These are phyloP conservation scores for Eutypa lata DNA, from an alignment of 2,329 filamentous ascomycete species.

Conservation along the genomic window DNA sequence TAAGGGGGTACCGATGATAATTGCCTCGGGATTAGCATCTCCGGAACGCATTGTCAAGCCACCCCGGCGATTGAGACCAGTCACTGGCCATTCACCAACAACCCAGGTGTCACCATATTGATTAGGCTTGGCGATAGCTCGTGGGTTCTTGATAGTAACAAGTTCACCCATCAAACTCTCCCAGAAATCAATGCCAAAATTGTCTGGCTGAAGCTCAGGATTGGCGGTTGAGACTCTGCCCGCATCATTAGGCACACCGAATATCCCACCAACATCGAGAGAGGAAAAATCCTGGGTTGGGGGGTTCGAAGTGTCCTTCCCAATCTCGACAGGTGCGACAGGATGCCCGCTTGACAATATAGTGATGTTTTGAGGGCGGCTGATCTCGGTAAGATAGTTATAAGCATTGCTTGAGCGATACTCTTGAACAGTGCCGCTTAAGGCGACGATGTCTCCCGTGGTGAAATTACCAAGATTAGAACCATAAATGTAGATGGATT, in stretches of 20 bases:
- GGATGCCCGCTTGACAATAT: slow-evolving; percentile 51
- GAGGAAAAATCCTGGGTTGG: slow-evolving; percentile 60
- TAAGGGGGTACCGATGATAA: slow-evolving; percentile 62
- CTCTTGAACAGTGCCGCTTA: slow-evolving; percentile 60
- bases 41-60: slow-evolving; percentile 61
- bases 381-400: slow-evolving; percentile 63
- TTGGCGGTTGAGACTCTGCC: slow-evolving; percentile 57
- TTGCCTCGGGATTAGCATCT: slow-evolving; percentile 68
- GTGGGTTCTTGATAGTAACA: slow-evolving; percentile 58
- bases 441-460: slow-evolving; percentile 56
- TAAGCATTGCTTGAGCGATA: slow-evolving; percentile 52
- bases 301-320: slow-evolving; percentile 48
- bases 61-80: slow-evolving; percentile 60
- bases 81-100: slow-evolving; percentile 60
- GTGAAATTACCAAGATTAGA: slow-evolving; percentile 48
- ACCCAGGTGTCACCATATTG: slow-evolving; percentile 68
- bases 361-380: slow-evolving; percentile 49
- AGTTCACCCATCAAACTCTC: slow-evolving; percentile 66
- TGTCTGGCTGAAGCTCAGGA: slow-evolving; percentile 55
- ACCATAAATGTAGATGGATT: slow-evolving; percentile 64
- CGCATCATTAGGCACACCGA: slow-evolving; percentile 61
- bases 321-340: slow-evolving; percentile 59
- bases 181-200: slow-evolving; percentile 72
- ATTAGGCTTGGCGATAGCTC: slow-evolving; percentile 59
- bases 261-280: slow-evolving; percentile 64